These are phyloP conservation scores for Kalaharituber pfeilii DNA, from an alignment of 2,329 filamentous ascomycete genomes.

Conservation along the genomic window DNA sequence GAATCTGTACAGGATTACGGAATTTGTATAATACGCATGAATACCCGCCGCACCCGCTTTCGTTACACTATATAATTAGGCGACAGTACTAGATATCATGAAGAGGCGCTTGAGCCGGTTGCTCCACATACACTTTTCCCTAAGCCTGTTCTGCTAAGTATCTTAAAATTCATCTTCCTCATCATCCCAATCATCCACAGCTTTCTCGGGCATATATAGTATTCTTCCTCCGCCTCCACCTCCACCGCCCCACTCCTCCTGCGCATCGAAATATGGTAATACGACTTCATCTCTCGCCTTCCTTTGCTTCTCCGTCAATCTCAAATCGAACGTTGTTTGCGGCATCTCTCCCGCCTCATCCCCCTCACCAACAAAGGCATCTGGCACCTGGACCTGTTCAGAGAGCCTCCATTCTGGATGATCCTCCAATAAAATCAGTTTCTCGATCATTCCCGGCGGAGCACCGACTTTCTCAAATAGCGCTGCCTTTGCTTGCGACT, in stretches of 20 bases:
- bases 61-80: too few species aligned
- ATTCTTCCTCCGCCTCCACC: constrained; percentile 80
- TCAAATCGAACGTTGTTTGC: constrained; percentile 62
- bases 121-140: too few species aligned
- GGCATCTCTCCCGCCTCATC: constrained; percentile 24
- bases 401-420: constrained; percentile 49
- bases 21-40: too few species aligned
- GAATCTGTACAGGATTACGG: too few species aligned
- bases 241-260: constrained; percentile 47
- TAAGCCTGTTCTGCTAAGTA: too few species aligned
- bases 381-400: constrained; percentile 26
- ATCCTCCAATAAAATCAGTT: constrained; percentile 51
- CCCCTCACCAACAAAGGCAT: constrained; percentile 30
- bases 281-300: constrained; percentile 75
- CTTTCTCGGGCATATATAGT: constrained; percentile 86
- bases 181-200: constrained; percentile 83
- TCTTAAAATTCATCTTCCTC: constrained; percentile 62
- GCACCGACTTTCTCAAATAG: constrained; percentile 23
- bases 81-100: too few species aligned
- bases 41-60: too few species aligned
- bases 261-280: constrained; percentile 90
- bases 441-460: constrained; percentile 33
- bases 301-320: constrained; percentile 78
- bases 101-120: too few species aligned
- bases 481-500: background rate